Evolutionary conservation across 2,329 filamentous ascomycete genomes (phyloP), one percentile per base, ranked within the genome.

Genomic region (Penicillium freii): DNA sequence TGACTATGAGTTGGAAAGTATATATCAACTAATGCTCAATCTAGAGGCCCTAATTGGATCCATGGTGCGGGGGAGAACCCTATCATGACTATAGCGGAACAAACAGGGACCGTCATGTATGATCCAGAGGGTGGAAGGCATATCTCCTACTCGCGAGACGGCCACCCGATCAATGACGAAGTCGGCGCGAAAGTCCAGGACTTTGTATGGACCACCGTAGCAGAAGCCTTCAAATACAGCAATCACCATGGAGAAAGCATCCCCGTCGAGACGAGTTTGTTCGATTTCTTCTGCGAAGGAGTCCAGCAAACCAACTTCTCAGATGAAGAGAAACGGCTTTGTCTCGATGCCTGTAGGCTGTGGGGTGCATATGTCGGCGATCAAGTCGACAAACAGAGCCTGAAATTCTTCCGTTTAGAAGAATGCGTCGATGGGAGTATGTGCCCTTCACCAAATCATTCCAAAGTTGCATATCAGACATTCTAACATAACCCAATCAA

Each of bases 331-430:
- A 77, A 80, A 56, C 68, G 76, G 29, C 76, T 78, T 0, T 77
- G 84, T 34, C 67, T 86, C 6, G 76, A 84, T 42, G 77, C 84
- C 65, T 80, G 81, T 19, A 80, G 82, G 56, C 80, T 86, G 71
- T 88, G 85, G 84, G 85, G 85, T 38, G 80, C 82, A 0, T 88
- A 87, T 69, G 81, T 88, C 9, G 86, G 86, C 7, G 83, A 82
- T 58, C 77, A 82, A 0, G 76, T 86, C 31, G 80, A 83, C 62
- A 78, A 73, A 44, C 85, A 88, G 68, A 87, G 83, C 65, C 69
- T 88, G 59, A 84, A 81, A 64, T 88, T 84, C 69, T 87, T 87
- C 66, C 86, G 82, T 76, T 73, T 88, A 29, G 86, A 88, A 66
- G 84, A 87, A 67, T 87, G 84, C 56, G 83, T 87, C 48, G 85